Base-by-base conservation (phyloP, 805 yeast species). In the Ogataea salicorniae region DNA sequence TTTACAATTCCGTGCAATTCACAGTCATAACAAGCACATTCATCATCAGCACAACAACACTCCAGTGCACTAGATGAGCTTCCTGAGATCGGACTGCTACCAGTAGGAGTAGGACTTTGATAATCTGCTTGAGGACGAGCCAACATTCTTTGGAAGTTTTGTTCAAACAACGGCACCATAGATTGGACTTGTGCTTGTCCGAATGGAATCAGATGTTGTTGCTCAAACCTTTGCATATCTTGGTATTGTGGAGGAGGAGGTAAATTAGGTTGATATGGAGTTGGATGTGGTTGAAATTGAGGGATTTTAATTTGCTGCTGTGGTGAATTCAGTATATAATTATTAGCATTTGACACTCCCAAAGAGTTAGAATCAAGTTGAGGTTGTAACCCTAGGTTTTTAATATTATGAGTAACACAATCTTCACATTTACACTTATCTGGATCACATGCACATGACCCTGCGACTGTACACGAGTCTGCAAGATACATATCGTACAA, bases 21-120 rank as follows among this genome's bases (percentile, higher is more conserved):
- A 57, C 71, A 68, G 42, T 65, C 60, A 39, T 56, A 64, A 45
- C 72, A 68, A 15, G 54, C 59, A 46, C 72, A 67, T 33, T 61
- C 63, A 20, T 64, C 65, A 5, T 61, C 56, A 4, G 56, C 42
- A 50, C 72, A 68, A 26, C 53, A 52, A 42, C 71, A 67, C 6
- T 60, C 68, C 1, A 50, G 6, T 52, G 43, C 46, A 37, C 37
- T 45, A 6, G 49, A 29, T 9, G 50, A 22, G 4, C 46, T 23
- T 3, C 40, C 41, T 6, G 54, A 39, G 1, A 13, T 45, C 8
- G 45, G 26, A 16, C 37, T 33, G 34, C 42, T 38, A 7, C 26
- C 20, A 7, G 23, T 17, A 11, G 34, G n/a, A 8, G 16, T 13
- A n/a, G 18, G 16, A 5, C 34, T 26, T 9, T 11, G 31, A 11